Evolutionary conservation across 2,329 filamentous ascomycete genomes (phyloP).

Genomic region (Diaporthe vaccinii): DNA sequence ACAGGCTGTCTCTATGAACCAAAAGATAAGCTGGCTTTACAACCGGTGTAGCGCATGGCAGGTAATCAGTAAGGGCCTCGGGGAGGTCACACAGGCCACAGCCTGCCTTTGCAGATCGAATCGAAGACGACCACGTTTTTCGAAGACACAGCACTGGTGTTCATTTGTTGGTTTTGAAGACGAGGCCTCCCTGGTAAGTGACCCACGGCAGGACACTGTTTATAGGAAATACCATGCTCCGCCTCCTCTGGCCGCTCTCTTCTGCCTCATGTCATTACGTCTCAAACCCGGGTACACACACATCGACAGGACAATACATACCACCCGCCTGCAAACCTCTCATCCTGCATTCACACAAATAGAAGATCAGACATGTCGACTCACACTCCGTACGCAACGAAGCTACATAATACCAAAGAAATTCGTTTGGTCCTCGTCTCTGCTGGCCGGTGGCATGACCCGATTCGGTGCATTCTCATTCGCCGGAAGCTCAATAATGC

Average conservation of each 20-base stretch:
- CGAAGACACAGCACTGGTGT: background rate
- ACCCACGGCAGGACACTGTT: too few relatives aligned
- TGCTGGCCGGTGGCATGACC: constrained; percentile 24
- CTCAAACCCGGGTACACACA: background rate
- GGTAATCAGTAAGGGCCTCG: too few relatives aligned
- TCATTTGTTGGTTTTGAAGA: too few relatives aligned
- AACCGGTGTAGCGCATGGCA: too few relatives aligned
- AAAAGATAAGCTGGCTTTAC: background rate
- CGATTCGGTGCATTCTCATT: constrained; percentile 7
- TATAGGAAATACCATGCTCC: too few relatives aligned
- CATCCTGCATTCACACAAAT: background rate
- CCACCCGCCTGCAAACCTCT: too few relatives aligned
- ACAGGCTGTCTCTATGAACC: background rate
- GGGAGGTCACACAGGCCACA: too few relatives aligned
- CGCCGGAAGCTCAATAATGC: background rate
- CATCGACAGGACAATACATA: too few relatives aligned
- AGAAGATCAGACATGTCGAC: background rate
- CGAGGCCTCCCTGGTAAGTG: too few relatives aligned
- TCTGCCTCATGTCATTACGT: background rate
- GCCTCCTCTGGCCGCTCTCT: background rate
- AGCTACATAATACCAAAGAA: background rate
- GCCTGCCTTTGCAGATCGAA: background rate
- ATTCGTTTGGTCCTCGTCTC: constrained; percentile 3
- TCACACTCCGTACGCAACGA: background rate
- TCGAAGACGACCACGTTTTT: background rate